Evolutionary conservation across 345 rosid genomes (phyloP).

Genomic region (Bruguiera sexangula): DNA sequence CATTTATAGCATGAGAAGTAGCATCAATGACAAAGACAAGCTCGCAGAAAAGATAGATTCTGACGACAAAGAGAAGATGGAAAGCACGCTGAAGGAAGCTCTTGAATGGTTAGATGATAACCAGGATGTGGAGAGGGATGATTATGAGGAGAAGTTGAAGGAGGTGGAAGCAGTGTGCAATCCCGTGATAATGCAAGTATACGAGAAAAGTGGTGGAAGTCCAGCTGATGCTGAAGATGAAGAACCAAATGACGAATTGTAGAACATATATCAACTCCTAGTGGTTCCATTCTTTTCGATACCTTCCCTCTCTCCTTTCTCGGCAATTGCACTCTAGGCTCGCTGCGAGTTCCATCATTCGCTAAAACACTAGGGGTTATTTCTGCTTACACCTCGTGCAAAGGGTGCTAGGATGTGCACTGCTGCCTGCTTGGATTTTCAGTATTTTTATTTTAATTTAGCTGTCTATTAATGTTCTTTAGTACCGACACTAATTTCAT

Average conservation of each 20-base stretch:
- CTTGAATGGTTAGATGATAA: constrained; percentile 59
- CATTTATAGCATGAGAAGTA: constrained; percentile 47
- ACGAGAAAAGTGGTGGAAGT: constrained; percentile 35
- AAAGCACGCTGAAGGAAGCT: constrained; percentile 38
- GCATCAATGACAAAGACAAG: constrained; percentile 39
- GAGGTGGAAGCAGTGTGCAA: constrained; percentile 52
- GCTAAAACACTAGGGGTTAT: too few species aligned
- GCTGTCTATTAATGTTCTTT: too few species aligned
- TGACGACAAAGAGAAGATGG: constrained; percentile 52
- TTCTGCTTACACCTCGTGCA: too few species aligned
- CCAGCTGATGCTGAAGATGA: constrained; percentile 27
- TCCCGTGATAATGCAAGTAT: constrained; percentile 48
- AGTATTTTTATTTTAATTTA: too few species aligned
- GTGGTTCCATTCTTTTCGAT: background rate
- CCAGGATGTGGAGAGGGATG: constrained; percentile 49
- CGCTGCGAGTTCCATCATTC: too few species aligned
- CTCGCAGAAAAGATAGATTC: constrained; percentile 40
- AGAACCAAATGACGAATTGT: constrained; percentile 46
- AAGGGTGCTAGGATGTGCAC: too few species aligned
- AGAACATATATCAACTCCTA: background rate
- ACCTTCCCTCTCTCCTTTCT: background rate
- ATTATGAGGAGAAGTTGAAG: constrained; percentile 51
- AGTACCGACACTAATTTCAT: too few species aligned
- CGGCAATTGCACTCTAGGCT: too few species aligned
- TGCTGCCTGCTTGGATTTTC: too few species aligned